Percentiles rank a stretch among this genome's conserved stretches.
Evolutionary conservation across 768 basidiomycete species (phyloP).

Genomic region (Cyathus striatus): DNA sequence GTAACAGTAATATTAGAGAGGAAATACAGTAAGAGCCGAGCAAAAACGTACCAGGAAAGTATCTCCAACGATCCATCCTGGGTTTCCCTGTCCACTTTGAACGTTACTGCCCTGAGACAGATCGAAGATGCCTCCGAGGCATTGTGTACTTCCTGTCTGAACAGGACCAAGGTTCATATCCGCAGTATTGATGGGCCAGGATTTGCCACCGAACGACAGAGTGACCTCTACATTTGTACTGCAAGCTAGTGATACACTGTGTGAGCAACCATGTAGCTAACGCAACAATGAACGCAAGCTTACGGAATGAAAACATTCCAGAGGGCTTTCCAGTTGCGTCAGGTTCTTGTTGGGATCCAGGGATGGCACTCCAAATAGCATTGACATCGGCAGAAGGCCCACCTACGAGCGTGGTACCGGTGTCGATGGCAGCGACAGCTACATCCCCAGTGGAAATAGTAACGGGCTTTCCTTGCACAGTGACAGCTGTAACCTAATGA

Average conservation of each 20-base stretch:
- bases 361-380: conserved; percentile 62
- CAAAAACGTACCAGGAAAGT: conserved; percentile 66
- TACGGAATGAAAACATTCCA: conserved; percentile 81
- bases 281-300: conserved; percentile 18
- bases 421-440: conserved; percentile 81
- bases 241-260: conserved; percentile 52
- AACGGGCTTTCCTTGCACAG: conserved; percentile 50
- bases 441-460: conserved; percentile 32
- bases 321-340: conserved; percentile 56
- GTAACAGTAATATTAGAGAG: too few relatives aligned
- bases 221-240: conserved; percentile 45
- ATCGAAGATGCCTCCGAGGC: conserved; percentile 71
- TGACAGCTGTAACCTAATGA: conserved; percentile 48
- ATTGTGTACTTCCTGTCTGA: conserved; percentile 23
- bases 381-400: conserved; percentile 62
- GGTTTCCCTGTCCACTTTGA: conserved; percentile 30
- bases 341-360: conserved; percentile 40
- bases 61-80: conserved; percentile 66
- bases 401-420: conserved; percentile 91
- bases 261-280: conserved; percentile 1
- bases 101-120: conserved; percentile 44
- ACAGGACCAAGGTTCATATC: conserved; percentile 81
- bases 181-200: conserved; percentile 66
- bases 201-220: conserved; percentile 71
- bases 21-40: too few relatives aligned